Percentiles rank a stretch among this genome's conserved stretches.
Conservation (phyloP, 106 monocot species). For the Acorus gramineus region DNA sequence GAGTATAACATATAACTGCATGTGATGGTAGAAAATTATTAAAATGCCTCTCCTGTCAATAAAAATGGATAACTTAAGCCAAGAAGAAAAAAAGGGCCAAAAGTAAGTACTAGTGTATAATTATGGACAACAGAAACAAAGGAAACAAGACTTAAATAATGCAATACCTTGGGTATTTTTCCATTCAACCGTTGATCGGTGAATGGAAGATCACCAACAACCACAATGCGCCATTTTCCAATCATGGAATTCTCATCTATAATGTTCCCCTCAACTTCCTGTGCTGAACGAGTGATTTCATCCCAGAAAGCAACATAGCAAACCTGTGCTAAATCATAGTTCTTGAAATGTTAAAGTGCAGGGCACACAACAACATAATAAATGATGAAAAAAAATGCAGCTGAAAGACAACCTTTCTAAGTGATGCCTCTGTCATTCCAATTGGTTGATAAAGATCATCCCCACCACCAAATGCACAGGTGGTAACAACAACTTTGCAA, state of each 20-base stretch:
- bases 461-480: constrained; percentile 95
- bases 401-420: constrained; percentile 39
- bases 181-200: constrained; percentile 95
- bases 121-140: neutral
- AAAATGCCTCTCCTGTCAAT: no score
- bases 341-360: neutral
- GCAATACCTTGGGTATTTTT: constrained; percentile 82
- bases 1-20: no score
- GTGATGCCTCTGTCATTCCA: constrained; percentile 79
- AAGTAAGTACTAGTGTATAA: no score
- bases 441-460: constrained; percentile 97
- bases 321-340: constrained; percentile 36
- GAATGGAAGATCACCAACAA: constrained; percentile 85
- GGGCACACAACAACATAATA: neutral
- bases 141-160: neutral
- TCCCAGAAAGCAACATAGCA: constrained; percentile 99
- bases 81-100: no score
- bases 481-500: constrained; percentile 78
- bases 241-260: constrained; percentile 52
- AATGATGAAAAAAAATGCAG: neutral
- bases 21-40: no score
- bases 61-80: no score
- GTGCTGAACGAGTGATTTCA: constrained; percentile 69
- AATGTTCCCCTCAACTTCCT: constrained; percentile 54
- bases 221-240: constrained; percentile 84